Evolutionary conservation across 495 filamentous ascomycete genomes (phyloP), one percentile per base, ranked within the genome.

Genomic region (Xylaria venustula): DNA sequence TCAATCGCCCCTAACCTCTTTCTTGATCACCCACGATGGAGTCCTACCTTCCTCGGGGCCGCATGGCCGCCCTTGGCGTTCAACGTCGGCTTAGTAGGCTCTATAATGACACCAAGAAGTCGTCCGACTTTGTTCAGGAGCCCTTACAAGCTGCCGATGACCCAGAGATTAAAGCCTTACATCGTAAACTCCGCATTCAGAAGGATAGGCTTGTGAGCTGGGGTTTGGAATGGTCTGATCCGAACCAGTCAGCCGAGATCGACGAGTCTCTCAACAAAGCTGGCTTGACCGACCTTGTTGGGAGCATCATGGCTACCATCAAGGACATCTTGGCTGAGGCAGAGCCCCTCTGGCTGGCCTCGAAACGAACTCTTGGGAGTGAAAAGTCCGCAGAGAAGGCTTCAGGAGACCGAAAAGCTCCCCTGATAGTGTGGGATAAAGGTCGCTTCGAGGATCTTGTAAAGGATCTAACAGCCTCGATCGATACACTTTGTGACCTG

Each of bases 21-120:
- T 6, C 36, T 46, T 50, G 46, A 36, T 15, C 41, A 23, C 12
- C 30, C 58, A 63, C 47, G 61, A 83, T 84, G 81, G 80, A 81
- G 41, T 73, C 75, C 17, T 72, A 79, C 61, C 65, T 79, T 19
- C 78, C 79, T 32, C 68, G 72, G 64, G 73, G 75, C 54, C 72
- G 73, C 67, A 68, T 80, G 48, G 74, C 78, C 64, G 74, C 78
- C 64, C 68, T 81, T 69, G 77, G 83, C 52, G 76, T 87, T 61
- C 84, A 85, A 71, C 84, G 88, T 60, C 87, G 91, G 62, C 82
- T 97, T 40, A 94, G 91, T 49, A 88, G 93, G 73, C 84, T 96
- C 66, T 97, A 96, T 74, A 89, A 91, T 64, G 91, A 97, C 75
- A 93, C 91, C 47, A 97, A 97, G 70, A 89, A 87, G 52, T 92